A percentile compares a stretch with the other conserved stretches of the same genome.
These are phyloP conservation scores for Gossypioides kirkii DNA, from an alignment of 345 rosid species.

Conservation along the genomic window DNA sequence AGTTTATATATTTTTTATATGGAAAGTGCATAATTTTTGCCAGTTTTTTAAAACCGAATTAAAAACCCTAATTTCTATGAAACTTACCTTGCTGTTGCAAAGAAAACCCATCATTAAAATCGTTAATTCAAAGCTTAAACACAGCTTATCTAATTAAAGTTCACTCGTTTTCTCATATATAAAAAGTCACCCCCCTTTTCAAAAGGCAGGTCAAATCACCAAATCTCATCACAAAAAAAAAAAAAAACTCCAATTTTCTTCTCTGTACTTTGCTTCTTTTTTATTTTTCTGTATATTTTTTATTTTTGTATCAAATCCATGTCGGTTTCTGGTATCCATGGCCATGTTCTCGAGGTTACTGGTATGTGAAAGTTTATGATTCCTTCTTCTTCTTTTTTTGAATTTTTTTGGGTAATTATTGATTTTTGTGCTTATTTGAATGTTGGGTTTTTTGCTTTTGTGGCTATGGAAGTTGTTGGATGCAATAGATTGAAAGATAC, in stretches of 20 bases:
- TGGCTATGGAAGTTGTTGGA: conserved; percentile 40
- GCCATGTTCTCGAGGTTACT: conserved; percentile 51
- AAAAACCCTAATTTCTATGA: not conserved
- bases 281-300: not conserved
- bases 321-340: conserved; percentile 45
- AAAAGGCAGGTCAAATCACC: not conserved
- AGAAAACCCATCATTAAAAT: not conserved
- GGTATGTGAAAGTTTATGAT: conserved; percentile 29
- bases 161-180: not conserved
- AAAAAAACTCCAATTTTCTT: not conserved
- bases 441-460: not conserved
- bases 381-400: not conserved
- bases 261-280: not conserved
- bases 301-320: conserved; percentile 10
- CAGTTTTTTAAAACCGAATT: not conserved
- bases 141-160: not conserved
- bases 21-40: too few relatives aligned
- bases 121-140: not conserved
- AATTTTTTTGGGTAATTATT: not conserved
- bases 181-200: not conserved
- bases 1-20: not conserved
- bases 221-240: not conserved
- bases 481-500: conserved; percentile 65
- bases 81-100: not conserved
- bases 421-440: not conserved